Evolutionary conservation across 163 green algal species (phyloP), one percentile per base, ranked within the genome.

Genomic region (Scenedesmus sp.): DNA sequence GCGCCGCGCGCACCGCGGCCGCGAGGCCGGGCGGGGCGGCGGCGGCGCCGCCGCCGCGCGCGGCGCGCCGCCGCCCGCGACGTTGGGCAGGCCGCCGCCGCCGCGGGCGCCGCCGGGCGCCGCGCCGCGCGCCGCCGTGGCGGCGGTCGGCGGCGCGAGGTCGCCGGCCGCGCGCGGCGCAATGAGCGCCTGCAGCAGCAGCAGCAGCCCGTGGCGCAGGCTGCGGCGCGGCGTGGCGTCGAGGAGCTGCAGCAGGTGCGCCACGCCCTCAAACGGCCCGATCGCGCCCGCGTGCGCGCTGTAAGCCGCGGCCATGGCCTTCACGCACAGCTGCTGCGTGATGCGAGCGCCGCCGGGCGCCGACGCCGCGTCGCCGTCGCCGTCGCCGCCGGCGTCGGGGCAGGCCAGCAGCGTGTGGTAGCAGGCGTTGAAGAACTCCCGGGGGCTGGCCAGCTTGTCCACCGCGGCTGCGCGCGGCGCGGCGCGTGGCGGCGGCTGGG

Each of bases 291-390:
- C 88, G 76, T 97, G 91, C 17, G 69, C 77, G 15, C 73, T 67
- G 81, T 97, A 98, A 0, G 93, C 83, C 3, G 91, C 89, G 0
- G 93, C 86, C 93, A 98, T 96, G 14, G 94, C 95, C 5, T 90
- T 85, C 4, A 92, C 85, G 67, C 90, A 96, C 42, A 98, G 85
- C 82, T 93, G 76, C 76, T 51, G 89, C 39, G 78, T 90, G 83
- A 64, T 65, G 14, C 24, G 44, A 4, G 14, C 50, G 0, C 44
- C 33, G 51, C 71, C 56, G 60, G 56, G 3, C 57, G 45, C 20
- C 47, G 2, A 18, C 14, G 51, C 18, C 42, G 51, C 70, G 66
- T 34, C 51, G 36, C 14, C 47, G 48, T 44, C 48, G 60, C 54
- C 44, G 51, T 63, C 58, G 22, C 13, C 58, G 58, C 34, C 22